phyloP scores from a whole-genome alignment of 768 basidiomycete genomes.

The Suillus spraguei region DNA sequence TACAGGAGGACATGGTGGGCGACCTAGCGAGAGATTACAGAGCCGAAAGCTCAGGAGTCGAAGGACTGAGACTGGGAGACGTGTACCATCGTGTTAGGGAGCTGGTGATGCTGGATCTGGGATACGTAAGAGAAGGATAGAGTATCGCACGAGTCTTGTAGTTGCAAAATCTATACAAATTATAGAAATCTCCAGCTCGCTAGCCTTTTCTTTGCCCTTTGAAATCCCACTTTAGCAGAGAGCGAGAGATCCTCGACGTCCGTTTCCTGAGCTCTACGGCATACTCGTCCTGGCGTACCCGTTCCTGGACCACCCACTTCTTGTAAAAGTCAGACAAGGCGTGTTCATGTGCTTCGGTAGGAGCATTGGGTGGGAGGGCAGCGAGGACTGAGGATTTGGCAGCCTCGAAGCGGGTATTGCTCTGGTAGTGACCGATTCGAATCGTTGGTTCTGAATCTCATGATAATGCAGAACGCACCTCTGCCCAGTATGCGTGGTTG shows the following conservation, averaged over 20 bases:
- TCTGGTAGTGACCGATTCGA: slow-evolving; percentile 43
- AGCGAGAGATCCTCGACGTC: slow-evolving; percentile 59
- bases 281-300: slow-evolving; percentile 56
- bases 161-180: not conserved
- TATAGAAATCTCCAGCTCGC: slow-evolving; percentile 16
- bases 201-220: slow-evolving; percentile 41
- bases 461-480: slow-evolving; percentile 51
- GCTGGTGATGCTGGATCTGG: slow-evolving; percentile 54
- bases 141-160: not conserved
- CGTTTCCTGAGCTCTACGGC: slow-evolving; percentile 67
- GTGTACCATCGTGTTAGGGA: slow-evolving; percentile 66
- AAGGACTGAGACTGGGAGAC: slow-evolving; percentile 55
- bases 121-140: slow-evolving; percentile 34
- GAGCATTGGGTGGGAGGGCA: slow-evolving; percentile 53
- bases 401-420: slow-evolving; percentile 77
- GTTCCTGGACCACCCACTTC: slow-evolving; percentile 76
- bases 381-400: slow-evolving; percentile 62
- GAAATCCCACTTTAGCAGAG: slow-evolving; percentile 57
- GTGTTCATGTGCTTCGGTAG: slow-evolving; percentile 60
- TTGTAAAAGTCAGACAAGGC: slow-evolving; percentile 74
- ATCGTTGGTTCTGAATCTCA: not conserved
- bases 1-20: slow-evolving; percentile 66
- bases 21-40: slow-evolving; percentile 61
- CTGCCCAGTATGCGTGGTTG: slow-evolving; percentile 80
- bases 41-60: slow-evolving; percentile 60